Percentiles rank a stretch among this genome's conserved stretches.
Conservation (phyloP, 2,329 filamentous ascomycete genomes). For the Ascochyta lentis region DNA sequence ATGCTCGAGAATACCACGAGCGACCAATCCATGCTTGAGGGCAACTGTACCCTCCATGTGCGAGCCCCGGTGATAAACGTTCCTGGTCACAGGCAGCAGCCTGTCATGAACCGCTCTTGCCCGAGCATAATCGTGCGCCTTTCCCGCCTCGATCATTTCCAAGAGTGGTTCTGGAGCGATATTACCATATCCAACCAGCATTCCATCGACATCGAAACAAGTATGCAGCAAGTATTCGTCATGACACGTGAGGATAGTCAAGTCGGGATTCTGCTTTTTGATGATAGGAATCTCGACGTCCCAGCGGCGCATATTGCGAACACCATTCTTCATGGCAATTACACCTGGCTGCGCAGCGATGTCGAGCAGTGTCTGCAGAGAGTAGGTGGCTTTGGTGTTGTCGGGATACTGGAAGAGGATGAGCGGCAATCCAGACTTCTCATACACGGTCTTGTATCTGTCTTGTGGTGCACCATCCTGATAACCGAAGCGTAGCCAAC, state of each 20-base stretch:
- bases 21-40: slow-evolving; percentile 60
- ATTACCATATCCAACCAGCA: slow-evolving; percentile 63
- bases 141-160: slow-evolving; percentile 59
- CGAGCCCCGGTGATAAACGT: slow-evolving; percentile 62
- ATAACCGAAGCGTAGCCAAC: slow-evolving; percentile 64
- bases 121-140: slow-evolving; percentile 57
- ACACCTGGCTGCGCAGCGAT: slow-evolving; percentile 61
- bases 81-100: slow-evolving; percentile 59
- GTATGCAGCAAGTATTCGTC: slow-evolving; percentile 63
- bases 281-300: slow-evolving; percentile 63
- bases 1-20: slow-evolving; percentile 58
- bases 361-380: slow-evolving; percentile 60
- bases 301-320: slow-evolving; percentile 64
- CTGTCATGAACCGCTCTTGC: slow-evolving; percentile 59
- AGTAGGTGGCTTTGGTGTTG: slow-evolving; percentile 61
- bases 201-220: slow-evolving; percentile 60
- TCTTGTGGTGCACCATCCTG: slow-evolving; percentile 62
- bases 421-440: slow-evolving; percentile 57
- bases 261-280: slow-evolving; percentile 55
- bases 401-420: slow-evolving; percentile 64
- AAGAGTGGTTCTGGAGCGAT: slow-evolving; percentile 60
- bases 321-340: slow-evolving; percentile 65
- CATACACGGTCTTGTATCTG: slow-evolving; percentile 59
- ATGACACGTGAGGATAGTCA: slow-evolving; percentile 60
- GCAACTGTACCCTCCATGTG: slow-evolving; percentile 63